Evolutionary conservation across 148 eudicot genomes (phyloP), one percentile per base, ranked within the genome.

Genomic region (Salicornia ramosissima): DNA sequence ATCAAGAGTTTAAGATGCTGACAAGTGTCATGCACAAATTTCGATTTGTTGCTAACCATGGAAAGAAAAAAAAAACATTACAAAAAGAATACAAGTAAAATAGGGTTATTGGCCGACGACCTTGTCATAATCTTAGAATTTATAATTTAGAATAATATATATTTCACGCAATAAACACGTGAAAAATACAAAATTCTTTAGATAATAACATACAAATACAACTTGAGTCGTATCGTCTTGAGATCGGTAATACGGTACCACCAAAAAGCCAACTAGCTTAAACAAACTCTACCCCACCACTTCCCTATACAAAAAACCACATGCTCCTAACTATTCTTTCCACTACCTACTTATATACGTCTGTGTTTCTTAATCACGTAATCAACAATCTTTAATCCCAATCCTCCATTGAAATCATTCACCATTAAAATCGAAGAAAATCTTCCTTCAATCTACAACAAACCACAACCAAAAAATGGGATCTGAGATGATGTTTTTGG

Each of bases 111-210:
- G 5, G 8, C 40, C 28, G n/a, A 51, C 39, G 59, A 50, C 46
- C 71, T 67, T 33, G 33, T 67, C 71, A 51, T 67, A 13, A 51
- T 19, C 19, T 19, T 18, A 34, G 3, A 36, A 10, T 9, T 1
- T 21, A 21, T 10, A 0, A 10, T 6, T 18, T 30, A 36, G 18
- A 25, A 52, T 34, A 33, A 51, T 67, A 42, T 24, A 33, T 34
- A 50, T 22, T 49, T 47, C 31, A 31, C 43, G 71, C 46, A 68
- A 68, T 21, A 31, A 34, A 68, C 61, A 68, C 71, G 71, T 68
- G 71, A 68, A 47, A 8, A 63, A 63, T 19, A 12, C 3, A 49
- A 49, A 49, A 49, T 49, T 0, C 19, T 9, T 16, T 49, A 2
- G 53, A 13, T 16, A 10, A n/a, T 0, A 21, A 31, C 66, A 61